phyloP scores from a whole-genome alignment of 495 filamentous ascomycete genomes.

The Aspergillus leporis region DNA sequence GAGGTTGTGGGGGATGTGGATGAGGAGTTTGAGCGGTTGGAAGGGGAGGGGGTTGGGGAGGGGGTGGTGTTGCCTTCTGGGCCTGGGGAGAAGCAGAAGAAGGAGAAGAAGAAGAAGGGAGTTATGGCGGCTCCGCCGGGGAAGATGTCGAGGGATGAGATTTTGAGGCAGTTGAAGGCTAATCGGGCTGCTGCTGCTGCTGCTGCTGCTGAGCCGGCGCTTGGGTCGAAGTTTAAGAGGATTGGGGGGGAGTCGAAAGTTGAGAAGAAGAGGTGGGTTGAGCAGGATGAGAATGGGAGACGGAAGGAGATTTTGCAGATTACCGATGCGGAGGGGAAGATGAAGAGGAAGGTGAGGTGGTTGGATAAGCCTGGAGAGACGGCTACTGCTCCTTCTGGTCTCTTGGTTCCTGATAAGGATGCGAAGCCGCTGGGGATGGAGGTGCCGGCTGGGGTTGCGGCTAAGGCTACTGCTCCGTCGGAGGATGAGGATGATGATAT shows the following conservation, averaged over 20 bases:
- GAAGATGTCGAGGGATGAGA: constrained; percentile 79
- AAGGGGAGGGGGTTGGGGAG: constrained; percentile 67
- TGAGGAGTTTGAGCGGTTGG: constrained; percentile 69
- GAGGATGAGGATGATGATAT: constrained; percentile 70
- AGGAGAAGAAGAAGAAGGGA: constrained; percentile 71
- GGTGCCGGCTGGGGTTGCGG: constrained; percentile 58
- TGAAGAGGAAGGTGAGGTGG: constrained; percentile 75
- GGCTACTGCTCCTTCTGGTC: constrained; percentile 30
- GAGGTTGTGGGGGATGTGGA: constrained; percentile 56
- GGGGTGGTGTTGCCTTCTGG: constrained; percentile 52
- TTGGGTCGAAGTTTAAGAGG: constrained; percentile 82
- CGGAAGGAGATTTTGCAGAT: constrained; percentile 84
- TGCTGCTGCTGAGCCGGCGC: constrained; percentile 54
- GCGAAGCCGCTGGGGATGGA: constrained; percentile 75
- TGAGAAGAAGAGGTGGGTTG: constrained; percentile 69
- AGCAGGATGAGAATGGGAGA: constrained; percentile 63
- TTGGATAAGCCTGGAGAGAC: constrained; percentile 45
- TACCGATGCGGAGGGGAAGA: constrained; percentile 81
- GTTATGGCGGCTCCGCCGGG: constrained; percentile 63
- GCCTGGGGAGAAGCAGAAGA: constrained; percentile 47
- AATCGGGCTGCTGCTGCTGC: constrained; percentile 59
- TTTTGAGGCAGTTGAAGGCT: constrained; percentile 78
- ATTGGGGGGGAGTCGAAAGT: constrained; percentile 54
- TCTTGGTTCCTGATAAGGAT: constrained; percentile 66
- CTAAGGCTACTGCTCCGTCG: constrained; percentile 35